phyloP scores from a whole-genome alignment of 805 yeast genomes.

The Starmerella vitae region DNA sequence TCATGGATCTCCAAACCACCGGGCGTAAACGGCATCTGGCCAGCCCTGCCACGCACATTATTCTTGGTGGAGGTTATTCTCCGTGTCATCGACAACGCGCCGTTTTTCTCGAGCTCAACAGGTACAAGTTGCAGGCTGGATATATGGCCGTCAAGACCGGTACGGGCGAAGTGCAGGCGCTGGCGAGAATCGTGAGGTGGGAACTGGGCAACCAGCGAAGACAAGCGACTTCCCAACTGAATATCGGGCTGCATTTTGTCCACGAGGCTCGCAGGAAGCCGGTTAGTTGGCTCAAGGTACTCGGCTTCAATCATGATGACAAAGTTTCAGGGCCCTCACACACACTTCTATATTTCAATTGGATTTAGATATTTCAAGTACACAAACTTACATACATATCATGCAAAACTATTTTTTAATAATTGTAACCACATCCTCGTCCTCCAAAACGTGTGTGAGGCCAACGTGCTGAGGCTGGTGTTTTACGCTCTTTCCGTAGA shows the following conservation, averaged over 20 bases:
- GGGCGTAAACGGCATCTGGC: constrained; percentile 79
- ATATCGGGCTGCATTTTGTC: constrained; percentile 34
- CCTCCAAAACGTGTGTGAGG: constrained; percentile 65
- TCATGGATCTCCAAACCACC: constrained; percentile 53
- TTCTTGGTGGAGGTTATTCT: constrained; percentile 49
- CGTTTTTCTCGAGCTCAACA: constrained; percentile 33
- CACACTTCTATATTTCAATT: no score
- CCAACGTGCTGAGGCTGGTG: constrained; percentile 98
- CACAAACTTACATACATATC: no score
- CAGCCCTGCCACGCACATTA: constrained; percentile 53
- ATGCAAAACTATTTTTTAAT: constrained; percentile 65
- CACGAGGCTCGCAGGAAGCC: neutral
- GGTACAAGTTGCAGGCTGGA: constrained; percentile 50
- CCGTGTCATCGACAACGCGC: constrained; percentile 61
- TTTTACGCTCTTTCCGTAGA: constrained; percentile 82
- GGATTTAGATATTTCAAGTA: no score
- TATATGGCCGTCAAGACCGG: constrained; percentile 65
- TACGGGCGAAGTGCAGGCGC: constrained; percentile 50
- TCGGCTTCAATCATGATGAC: no score
- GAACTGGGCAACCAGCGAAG: constrained; percentile 36
- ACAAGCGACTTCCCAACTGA: constrained; percentile 28
- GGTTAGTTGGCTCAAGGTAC: neutral
- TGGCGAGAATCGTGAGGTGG: constrained; percentile 58
- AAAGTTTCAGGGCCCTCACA: no score
- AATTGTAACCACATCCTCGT: constrained; percentile 95